Conservation (phyloP, 208 protist genomes). For the Histomonas meleagridis region DNA sequence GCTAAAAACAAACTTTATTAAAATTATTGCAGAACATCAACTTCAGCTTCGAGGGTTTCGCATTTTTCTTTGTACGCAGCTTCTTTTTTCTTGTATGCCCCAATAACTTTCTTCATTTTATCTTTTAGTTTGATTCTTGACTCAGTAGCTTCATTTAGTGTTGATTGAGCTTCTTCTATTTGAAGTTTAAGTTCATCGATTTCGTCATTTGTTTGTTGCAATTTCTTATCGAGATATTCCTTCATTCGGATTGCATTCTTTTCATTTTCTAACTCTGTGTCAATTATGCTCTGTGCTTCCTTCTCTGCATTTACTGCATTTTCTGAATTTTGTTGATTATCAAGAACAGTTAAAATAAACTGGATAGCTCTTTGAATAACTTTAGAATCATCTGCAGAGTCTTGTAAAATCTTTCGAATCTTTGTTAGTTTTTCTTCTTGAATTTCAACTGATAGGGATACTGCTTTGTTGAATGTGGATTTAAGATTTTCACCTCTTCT, state of each 20-base stretch:
- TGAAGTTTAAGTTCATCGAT: background rate
- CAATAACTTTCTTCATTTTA: background rate
- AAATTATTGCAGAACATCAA: too few relatives aligned
- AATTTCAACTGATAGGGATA: background rate
- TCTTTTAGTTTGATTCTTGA: background rate
- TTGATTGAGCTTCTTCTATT: background rate
- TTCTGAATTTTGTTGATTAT: background rate
- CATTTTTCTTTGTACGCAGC: slow-evolving; percentile 10
- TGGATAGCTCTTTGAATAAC: background rate
- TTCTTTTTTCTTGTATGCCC: background rate
- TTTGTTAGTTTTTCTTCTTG: background rate
- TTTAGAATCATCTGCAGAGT: background rate
- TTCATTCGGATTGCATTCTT: background rate
- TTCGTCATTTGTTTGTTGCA: background rate
- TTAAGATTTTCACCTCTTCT: slow-evolving; percentile 9
- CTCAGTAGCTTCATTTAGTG: background rate
- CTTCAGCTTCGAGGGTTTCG: too few relatives aligned
- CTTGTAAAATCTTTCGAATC: background rate
- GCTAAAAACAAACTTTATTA: too few relatives aligned
- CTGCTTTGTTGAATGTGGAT: background rate
- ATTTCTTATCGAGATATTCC: background rate
- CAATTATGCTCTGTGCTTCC: background rate
- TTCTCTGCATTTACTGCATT: background rate
- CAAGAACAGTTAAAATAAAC: background rate
- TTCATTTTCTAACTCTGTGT: background rate